phyloP scores from a whole-genome alignment of 179 eudicot species.

The Silene noctiflora region DNA sequence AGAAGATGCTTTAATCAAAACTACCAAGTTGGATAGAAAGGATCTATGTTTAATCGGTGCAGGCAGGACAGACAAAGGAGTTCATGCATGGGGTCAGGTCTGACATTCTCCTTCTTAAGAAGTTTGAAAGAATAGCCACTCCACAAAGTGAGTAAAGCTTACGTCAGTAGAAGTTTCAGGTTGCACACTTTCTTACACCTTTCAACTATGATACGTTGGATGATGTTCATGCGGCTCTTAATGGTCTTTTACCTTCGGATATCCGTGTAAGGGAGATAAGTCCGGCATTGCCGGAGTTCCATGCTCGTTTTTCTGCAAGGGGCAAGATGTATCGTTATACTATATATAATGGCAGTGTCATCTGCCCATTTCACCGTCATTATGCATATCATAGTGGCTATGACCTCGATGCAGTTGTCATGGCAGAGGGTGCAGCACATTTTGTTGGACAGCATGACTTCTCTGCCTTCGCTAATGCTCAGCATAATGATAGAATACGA shows the following conservation, averaged over 20 bases:
- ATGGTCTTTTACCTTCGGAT: slow-evolving; percentile 90
- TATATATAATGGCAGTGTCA: slow-evolving; percentile 58
- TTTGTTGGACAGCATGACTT: slow-evolving; percentile 78
- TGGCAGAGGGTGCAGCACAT: slow-evolving; percentile 67
- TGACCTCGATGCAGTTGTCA: slow-evolving; percentile 59
- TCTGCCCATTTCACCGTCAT: slow-evolving; percentile 75
- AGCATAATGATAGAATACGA: slow-evolving; percentile 51
- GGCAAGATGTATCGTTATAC: slow-evolving; percentile 82
- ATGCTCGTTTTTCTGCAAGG: slow-evolving; percentile 78
- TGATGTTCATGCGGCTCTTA: slow-evolving; percentile 66
- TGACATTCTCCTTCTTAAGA: slow-evolving; percentile 27
- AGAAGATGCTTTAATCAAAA: slow-evolving; percentile 62
- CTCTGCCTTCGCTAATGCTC: slow-evolving; percentile 69
- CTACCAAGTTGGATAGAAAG: slow-evolving; percentile 63
- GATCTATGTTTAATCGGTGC: slow-evolving; percentile 76
- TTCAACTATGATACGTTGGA: slow-evolving; percentile 76
- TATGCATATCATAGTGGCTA: slow-evolving; percentile 65
- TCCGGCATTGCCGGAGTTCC: slow-evolving; percentile 76
- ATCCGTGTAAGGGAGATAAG: slow-evolving; percentile 77
- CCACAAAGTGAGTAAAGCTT: slow-evolving; percentile 16
- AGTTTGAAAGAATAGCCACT: slow-evolving; percentile 15
- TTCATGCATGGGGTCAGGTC: slow-evolving; percentile 98
- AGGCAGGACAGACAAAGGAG: slow-evolving; percentile 93
- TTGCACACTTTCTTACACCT: slow-evolving; percentile 89
- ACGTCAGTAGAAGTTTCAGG: slow-evolving; percentile 49